Conservation (phyloP, 2,329 filamentous ascomycete genomes). For the Aureobasidium sp. region DNA sequence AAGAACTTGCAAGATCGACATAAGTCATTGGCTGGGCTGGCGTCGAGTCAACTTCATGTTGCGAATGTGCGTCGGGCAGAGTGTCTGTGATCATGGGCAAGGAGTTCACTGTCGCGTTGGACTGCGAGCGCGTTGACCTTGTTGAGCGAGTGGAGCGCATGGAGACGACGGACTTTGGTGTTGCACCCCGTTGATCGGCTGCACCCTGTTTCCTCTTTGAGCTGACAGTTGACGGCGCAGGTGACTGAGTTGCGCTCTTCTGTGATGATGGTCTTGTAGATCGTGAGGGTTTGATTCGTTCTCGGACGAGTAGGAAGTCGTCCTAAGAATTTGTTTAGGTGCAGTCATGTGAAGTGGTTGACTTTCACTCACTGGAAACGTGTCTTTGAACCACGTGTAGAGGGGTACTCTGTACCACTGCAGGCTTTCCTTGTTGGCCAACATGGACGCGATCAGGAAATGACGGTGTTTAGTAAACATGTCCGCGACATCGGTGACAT, state of each 20-base stretch:
- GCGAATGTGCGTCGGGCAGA: not conserved
- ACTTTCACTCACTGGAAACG: slow-evolving; percentile 26
- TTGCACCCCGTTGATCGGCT: not conserved
- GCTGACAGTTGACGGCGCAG: slow-evolving; percentile 21
- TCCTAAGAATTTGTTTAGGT: not conserved
- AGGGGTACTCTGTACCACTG: slow-evolving; percentile 39
- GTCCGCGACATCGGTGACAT: slow-evolving; percentile 25
- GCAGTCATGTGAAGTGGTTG: not conserved
- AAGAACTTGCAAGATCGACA: not conserved
- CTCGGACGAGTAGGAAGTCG: not conserved
- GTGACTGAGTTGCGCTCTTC: slow-evolving; percentile 18
- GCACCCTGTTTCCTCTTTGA: slow-evolving; percentile 23
- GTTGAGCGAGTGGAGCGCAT: slow-evolving; percentile 1
- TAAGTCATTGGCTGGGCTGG: not conserved
- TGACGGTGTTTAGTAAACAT: slow-evolving; percentile 35
- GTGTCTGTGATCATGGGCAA: not conserved
- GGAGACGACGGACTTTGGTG: not conserved
- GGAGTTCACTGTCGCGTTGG: not conserved
- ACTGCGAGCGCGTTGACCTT: slow-evolving; percentile 5
- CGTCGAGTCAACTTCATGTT: not conserved
- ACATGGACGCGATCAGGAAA: slow-evolving; percentile 42
- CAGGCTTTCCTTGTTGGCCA: slow-evolving; percentile 38
- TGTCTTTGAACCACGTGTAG: slow-evolving; percentile 34
- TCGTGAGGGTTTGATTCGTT: slow-evolving; percentile 1
- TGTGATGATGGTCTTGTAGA: not conserved